Evolutionary conservation across 2,329 filamentous ascomycete genomes (phyloP).

Genomic region (Acephala macrosclerotiorum): DNA sequence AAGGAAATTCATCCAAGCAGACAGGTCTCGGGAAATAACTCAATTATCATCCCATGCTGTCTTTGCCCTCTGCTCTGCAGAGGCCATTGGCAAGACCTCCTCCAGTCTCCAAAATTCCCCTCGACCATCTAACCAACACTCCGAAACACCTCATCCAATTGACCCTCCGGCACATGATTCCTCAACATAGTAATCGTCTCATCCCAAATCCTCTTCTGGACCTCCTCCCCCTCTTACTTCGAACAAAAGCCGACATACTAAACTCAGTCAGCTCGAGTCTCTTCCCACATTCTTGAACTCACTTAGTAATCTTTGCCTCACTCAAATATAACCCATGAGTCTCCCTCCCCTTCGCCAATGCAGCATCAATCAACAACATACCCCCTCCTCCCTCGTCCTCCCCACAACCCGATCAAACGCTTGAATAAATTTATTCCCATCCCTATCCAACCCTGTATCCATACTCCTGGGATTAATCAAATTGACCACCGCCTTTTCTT

Average conservation of each 20-base stretch:
- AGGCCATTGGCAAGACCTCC: background rate
- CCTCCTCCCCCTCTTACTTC: slow-evolving; percentile 7
- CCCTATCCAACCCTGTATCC: slow-evolving; percentile 14
- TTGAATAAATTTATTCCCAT: slow-evolving; percentile 16
- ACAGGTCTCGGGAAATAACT: no score
- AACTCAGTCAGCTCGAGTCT: background rate
- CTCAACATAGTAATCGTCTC: background rate
- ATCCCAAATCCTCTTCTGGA: slow-evolving; percentile 8
- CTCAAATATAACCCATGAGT: slow-evolving; percentile 19
- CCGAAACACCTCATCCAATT: background rate
- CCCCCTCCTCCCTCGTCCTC: slow-evolving; percentile 15
- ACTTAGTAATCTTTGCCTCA: slow-evolving; percentile 16
- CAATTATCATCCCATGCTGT: no score
- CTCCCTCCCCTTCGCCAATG: slow-evolving; percentile 12
- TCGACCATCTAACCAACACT: background rate
- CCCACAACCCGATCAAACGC: slow-evolving; percentile 13
- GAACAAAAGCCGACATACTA: slow-evolving; percentile 9
- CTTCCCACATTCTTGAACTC: background rate
- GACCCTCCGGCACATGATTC: background rate
- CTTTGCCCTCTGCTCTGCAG: no score
- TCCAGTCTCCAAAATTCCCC: background rate
- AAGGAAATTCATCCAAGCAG: no score
- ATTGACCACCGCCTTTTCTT: slow-evolving; percentile 11
- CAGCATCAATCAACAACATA: slow-evolving; percentile 16
- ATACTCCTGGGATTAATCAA: slow-evolving; percentile 17